Conservation (phyloP, 495 filamentous ascomycete species). For the Daldinia childiae region DNA sequence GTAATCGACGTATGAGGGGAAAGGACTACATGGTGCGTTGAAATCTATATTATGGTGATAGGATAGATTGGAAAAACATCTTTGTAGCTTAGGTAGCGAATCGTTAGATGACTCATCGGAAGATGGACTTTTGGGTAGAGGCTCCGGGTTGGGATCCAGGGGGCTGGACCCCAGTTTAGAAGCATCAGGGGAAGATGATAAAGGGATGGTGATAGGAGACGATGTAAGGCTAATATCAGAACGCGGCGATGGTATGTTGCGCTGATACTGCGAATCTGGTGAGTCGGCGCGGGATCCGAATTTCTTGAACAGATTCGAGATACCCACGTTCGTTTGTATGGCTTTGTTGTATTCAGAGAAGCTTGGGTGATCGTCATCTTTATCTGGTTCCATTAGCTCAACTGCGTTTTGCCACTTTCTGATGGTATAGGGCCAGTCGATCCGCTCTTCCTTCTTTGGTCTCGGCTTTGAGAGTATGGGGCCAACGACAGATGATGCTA, state of each 20-base stretch:
- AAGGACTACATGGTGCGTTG: not conserved
- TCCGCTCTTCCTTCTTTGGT: not conserved
- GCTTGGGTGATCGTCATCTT: not conserved
- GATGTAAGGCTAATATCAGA: not conserved
- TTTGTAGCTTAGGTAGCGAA: not conserved
- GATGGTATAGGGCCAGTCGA: conserved; percentile 13
- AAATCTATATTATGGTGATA: not conserved
- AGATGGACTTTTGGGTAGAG: not conserved
- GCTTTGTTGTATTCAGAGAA: conserved; percentile 13
- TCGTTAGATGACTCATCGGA: not conserved
- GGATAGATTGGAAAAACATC: not conserved
- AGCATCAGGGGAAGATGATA: not conserved
- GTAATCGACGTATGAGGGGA: not conserved
- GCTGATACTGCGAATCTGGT: not conserved
- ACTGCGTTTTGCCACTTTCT: conserved; percentile 14
- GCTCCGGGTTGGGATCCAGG: not conserved
- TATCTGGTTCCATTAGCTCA: conserved; percentile 10
- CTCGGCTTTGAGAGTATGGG: conserved; percentile 9
- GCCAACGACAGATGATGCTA: not conserved
- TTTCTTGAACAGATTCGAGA: conserved; percentile 2
- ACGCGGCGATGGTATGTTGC: not conserved
- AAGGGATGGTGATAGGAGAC: not conserved
- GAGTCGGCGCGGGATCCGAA: not conserved
- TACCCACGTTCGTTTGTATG: conserved; percentile 2
- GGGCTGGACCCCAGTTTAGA: not conserved